Evolutionary conservation across 345 rosid genomes (phyloP), one percentile per base, ranked within the genome.

Genomic region (Passiflora organensis): DNA sequence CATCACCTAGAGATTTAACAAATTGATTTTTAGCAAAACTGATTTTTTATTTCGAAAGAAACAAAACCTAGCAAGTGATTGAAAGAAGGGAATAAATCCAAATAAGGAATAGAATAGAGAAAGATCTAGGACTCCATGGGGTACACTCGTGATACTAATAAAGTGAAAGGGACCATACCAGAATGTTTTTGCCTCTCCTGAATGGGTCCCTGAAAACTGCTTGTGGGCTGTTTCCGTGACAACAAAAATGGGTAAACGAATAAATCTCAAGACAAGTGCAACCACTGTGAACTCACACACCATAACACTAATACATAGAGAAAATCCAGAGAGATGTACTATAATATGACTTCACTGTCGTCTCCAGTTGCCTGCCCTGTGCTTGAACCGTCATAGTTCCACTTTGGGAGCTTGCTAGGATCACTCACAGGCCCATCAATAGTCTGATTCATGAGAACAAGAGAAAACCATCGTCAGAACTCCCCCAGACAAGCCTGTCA

Each of bases 171-270:
- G 54, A 50, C 72, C 94, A 75, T 67, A 87, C 95, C 62, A 91
- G 85, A 64, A 88, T 88, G 60, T 91, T 76, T 78, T 80, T 88
- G 48, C 95, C 98, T 62, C 81, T 74, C 58, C 96, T 84, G 52
- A 91, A 91, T 6, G 98, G 98, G 58, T 91, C 96, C 68, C 53
- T 87, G 80, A 83, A 91, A 62, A 91, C 85, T 4, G 98, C 96
- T 9, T 53, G 58, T 0, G 58, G 58, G 58, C 44, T 53, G 17
- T 53, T 53, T 38, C 32, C 32, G 38, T 13, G 12, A 32, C 10
- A 44, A 16, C 18, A 43, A 53, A 53, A 21, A 13, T n/a, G 19
- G 16, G n/a, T 21, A 19, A 17, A 51, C 15, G 16, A 19, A 25
- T 22, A 6, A 39, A 36, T n/a, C n/a, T n/a, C 50, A 47, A 18